Conservation (phyloP, 2,329 filamentous ascomycete genomes). For the Paecilomyces sp. region DNA sequence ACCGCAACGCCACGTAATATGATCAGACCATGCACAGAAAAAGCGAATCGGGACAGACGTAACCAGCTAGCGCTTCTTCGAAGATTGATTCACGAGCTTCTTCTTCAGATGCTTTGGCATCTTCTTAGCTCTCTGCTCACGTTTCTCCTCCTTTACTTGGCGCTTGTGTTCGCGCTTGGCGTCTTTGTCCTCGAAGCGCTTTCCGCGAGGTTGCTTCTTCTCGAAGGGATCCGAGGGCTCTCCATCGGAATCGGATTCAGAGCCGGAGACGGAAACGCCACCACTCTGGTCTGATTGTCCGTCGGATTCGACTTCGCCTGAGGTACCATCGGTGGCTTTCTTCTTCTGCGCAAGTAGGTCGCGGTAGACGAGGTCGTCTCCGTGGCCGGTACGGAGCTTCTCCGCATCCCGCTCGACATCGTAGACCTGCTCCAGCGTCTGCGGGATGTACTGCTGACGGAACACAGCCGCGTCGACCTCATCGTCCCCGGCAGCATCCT, state of each 20-base stretch:
- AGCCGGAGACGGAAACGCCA: slow-evolving; percentile 28
- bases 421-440: slow-evolving; percentile 92
- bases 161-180: slow-evolving; percentile 82
- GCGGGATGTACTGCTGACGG: slow-evolving; percentile 91
- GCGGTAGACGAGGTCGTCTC: slow-evolving; percentile 73
- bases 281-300: slow-evolving; percentile 30
- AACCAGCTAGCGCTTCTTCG: slow-evolving; percentile 27
- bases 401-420: slow-evolving; percentile 88
- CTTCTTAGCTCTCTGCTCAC: slow-evolving; percentile 87
- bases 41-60: not conserved
- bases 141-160: slow-evolving; percentile 89
- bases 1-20: not conserved
- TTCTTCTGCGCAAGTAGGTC: slow-evolving; percentile 68
- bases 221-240: slow-evolving; percentile 44
- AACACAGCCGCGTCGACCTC: slow-evolving; percentile 89
- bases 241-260: slow-evolving; percentile 33
- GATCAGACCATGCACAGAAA: not conserved
- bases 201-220: slow-evolving; percentile 66
- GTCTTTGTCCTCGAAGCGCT: slow-evolving; percentile 86
- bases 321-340: slow-evolving; percentile 22
- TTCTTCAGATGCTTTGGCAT: slow-evolving; percentile 97
- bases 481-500: slow-evolving; percentile 44
- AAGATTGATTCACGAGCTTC: slow-evolving; percentile 55
- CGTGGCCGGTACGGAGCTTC: slow-evolving; percentile 68
- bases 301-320: slow-evolving; percentile 28